Percentiles rank a stretch among this genome's conserved stretches.
phyloP scores from a whole-genome alignment of 2,329 filamentous ascomycete species.

The Bimuria novae-zelandiae region DNA sequence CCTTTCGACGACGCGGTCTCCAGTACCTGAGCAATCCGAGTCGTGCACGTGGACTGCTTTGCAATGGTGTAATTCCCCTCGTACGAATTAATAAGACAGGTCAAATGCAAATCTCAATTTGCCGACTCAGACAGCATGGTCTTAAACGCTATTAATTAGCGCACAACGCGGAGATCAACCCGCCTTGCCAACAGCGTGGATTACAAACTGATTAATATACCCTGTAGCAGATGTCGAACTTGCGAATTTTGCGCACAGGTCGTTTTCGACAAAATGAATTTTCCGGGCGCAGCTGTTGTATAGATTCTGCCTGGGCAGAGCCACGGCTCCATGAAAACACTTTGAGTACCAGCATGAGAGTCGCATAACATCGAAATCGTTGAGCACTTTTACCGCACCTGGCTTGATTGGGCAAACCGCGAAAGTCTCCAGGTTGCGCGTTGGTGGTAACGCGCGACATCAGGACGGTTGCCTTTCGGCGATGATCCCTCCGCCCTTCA shows the following conservation, averaged over 20 bases:
- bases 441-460: neutral
- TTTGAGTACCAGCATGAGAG: too few species aligned
- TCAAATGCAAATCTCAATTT: neutral
- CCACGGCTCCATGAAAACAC: too few species aligned
- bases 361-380: too few species aligned
- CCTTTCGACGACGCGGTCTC: neutral
- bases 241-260: too few species aligned
- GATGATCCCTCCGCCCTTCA: neutral
- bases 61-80: neutral
- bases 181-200: neutral
- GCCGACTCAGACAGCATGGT: neutral
- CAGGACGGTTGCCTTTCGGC: neutral
- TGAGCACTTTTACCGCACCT: too few species aligned
- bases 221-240: too few species aligned
- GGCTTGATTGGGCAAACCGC: too few species aligned
- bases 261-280: neutral
- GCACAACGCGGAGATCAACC: neutral
- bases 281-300: neutral
- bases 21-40: neutral
- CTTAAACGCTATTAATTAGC: neutral
- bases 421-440: neutral
- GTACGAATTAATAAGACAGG: neutral
- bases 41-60: neutral
- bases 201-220: constrained; percentile 1
- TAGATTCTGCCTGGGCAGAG: too few species aligned